Evolutionary conservation across 164 flowering plant species (phyloP).

Genomic region (Akebia trifoliata): DNA sequence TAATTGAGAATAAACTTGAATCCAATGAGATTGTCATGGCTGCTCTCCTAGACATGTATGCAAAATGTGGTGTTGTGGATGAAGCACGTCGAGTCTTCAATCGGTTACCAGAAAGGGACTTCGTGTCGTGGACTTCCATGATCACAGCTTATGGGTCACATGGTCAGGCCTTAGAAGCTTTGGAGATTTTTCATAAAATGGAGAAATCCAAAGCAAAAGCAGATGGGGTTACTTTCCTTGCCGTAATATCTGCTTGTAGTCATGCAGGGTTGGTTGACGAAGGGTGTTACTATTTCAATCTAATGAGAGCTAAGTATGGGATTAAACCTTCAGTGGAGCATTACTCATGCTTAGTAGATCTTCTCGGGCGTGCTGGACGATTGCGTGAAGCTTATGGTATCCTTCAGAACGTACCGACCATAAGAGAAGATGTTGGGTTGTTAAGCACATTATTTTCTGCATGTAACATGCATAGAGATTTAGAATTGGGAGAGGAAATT

Average conservation of each 20-base stretch:
- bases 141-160: slow-evolving; percentile 73
- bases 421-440: slow-evolving; percentile 37
- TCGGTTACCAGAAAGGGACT: slow-evolving; percentile 41
- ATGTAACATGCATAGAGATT: slow-evolving; percentile 45
- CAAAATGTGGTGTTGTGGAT: slow-evolving; percentile 71
- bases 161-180: slow-evolving; percentile 52
- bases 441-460: slow-evolving; percentile 59
- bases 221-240: slow-evolving; percentile 57
- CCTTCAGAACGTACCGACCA: slow-evolving; percentile 26
- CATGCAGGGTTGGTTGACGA: slow-evolving; percentile 69
- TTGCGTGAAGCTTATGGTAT: slow-evolving; percentile 57
- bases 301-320: slow-evolving; percentile 38
- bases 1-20: slow-evolving; percentile 36
- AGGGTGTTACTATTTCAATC: slow-evolving; percentile 45
- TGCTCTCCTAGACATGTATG: slow-evolving; percentile 74
- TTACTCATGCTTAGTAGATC: slow-evolving; percentile 61
- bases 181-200: slow-evolving; percentile 53
- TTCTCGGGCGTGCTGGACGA: slow-evolving; percentile 69
- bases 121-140: slow-evolving; percentile 82
- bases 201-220: slow-evolving; percentile 35
- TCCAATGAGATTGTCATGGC: slow-evolving; percentile 53
- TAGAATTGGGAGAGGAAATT: slow-evolving; percentile 49
- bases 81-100: slow-evolving; percentile 50
- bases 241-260: slow-evolving; percentile 63
- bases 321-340: slow-evolving; percentile 51